These are phyloP conservation scores for Lasiosphaeria hispida DNA, from an alignment of 495 filamentous ascomycete species.

Conservation along the genomic window DNA sequence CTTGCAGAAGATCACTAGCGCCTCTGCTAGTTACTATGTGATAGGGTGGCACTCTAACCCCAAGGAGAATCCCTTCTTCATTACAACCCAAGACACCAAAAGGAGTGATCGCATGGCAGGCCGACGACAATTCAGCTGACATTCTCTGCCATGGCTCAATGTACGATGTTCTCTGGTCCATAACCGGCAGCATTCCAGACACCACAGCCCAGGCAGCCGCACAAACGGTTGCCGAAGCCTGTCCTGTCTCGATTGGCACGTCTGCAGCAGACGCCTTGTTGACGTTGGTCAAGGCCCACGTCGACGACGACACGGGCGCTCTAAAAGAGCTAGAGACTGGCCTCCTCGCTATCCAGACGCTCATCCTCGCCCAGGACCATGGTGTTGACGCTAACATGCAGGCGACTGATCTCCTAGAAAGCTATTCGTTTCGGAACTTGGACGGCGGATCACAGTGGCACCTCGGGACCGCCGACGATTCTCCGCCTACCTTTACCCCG, in stretches of 20 bases:
- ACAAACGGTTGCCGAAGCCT: background rate
- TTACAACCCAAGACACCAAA: background rate
- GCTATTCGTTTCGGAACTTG: no score
- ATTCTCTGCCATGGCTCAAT: constrained; percentile 45
- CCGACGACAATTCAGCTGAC: background rate
- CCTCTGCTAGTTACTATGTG: constrained; percentile 47
- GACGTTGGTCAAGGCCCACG: constrained; percentile 30
- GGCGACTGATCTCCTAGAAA: constrained; percentile 36
- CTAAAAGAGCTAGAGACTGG: background rate
- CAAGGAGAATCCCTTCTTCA: constrained; percentile 22
- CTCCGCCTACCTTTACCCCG: no score
- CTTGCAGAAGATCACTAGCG: constrained; percentile 27
- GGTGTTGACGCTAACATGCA: constrained; percentile 32
- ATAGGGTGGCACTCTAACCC: constrained; percentile 49
- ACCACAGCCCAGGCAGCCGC: constrained; percentile 29
- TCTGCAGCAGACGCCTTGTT: constrained; percentile 47
- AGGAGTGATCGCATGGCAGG: constrained; percentile 6
- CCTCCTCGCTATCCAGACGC: constrained; percentile 24
- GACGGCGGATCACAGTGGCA: no score
- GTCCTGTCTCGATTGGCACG: constrained; percentile 41
- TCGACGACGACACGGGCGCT: background rate
- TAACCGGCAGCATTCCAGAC: constrained; percentile 20
- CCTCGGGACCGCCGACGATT: no score
- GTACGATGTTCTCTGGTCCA: constrained; percentile 45
- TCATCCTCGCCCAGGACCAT: constrained; percentile 35